Evolutionary conservation across 257 asterid genomes (phyloP).

Genomic region (Solanum pimpinellifolium): DNA sequence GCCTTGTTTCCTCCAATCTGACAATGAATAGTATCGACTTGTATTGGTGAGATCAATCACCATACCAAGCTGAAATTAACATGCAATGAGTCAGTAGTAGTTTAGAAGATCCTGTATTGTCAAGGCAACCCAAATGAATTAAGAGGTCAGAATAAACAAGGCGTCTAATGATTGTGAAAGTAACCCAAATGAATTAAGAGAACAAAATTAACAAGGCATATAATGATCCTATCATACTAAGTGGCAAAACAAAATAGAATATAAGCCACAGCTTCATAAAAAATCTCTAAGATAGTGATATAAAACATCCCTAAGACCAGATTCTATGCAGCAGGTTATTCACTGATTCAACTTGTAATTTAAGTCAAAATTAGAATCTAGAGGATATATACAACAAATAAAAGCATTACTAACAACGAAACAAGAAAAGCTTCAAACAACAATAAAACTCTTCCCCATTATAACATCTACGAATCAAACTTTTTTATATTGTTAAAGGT

Average conservation of each 20-base stretch:
- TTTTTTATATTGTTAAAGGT: neutral
- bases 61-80: constrained; percentile 71
- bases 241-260: neutral
- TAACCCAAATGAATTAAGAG: neutral
- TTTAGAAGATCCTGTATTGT: neutral
- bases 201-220: neutral
- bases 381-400: neutral
- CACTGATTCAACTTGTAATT: neutral
- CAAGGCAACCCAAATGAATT: neutral
- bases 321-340: neutral
- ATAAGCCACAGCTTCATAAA: neutral
- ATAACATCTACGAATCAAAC: neutral
- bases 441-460: neutral
- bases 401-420: neutral
- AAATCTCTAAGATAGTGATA: neutral
- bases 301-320: neutral
- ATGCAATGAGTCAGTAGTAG: neutral
- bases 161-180: neutral
- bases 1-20: constrained; percentile 68
- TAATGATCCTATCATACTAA: neutral
- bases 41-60: constrained; percentile 98
- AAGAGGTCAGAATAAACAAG: neutral
- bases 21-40: constrained; percentile 58
- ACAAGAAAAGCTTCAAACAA: neutral
- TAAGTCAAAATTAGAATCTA: neutral